phyloP scores from a whole-genome alignment of 805 yeast genomes.

The Candida quercuum region DNA sequence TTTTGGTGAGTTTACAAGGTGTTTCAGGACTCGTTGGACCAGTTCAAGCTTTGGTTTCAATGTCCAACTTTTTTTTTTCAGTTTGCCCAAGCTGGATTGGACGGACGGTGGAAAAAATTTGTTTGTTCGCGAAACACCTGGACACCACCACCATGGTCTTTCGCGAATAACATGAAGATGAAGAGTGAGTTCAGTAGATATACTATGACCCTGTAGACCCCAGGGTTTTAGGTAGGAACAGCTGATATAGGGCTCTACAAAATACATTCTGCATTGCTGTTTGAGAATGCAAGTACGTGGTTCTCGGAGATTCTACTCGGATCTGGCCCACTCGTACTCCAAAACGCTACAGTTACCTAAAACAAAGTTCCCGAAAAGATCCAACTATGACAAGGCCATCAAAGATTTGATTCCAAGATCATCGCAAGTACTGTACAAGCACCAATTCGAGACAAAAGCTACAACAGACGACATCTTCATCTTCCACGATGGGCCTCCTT shows the following conservation, averaged over 20 bases:
- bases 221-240: too few relatives aligned
- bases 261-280: too few relatives aligned
- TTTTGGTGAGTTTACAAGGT: not conserved
- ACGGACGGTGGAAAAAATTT: not conserved
- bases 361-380: conserved; percentile 61
- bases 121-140: not conserved
- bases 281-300: not conserved
- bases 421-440: conserved; percentile 55
- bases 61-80: conserved; percentile 2
- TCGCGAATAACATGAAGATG: too few relatives aligned
- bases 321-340: conserved; percentile 21
- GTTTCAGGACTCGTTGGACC: conserved; percentile 9
- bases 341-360: conserved; percentile 46
- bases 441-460: conserved; percentile 42
- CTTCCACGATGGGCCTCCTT: conserved; percentile 97
- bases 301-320: conserved; percentile 4
- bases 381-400: conserved; percentile 40
- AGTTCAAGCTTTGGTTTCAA: conserved; percentile 5
- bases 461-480: conserved; percentile 44
- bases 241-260: too few relatives aligned
- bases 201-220: too few relatives aligned
- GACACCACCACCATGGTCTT: not conserved
- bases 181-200: too few relatives aligned
- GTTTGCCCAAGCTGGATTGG: conserved; percentile 1
- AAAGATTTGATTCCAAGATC: conserved; percentile 43